Conservation (phyloP, 2,329 filamentous ascomycete species). For the Aspergillus persii region DNA sequence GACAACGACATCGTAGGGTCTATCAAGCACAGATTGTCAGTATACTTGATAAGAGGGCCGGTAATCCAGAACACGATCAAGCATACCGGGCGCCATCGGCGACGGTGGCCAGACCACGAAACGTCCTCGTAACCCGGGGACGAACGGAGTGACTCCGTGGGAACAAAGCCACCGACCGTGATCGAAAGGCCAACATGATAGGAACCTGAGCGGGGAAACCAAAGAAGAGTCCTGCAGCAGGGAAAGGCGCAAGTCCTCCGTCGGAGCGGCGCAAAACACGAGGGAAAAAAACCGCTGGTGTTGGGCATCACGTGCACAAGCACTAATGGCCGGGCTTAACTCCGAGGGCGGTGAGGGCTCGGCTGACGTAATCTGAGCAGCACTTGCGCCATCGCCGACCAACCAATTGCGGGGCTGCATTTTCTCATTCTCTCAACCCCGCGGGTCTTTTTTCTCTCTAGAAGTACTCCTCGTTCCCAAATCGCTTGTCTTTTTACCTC, state of each 20-base stretch:
- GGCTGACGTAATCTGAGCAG: conserved; percentile 17
- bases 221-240: neutral
- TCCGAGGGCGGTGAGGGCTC: conserved; percentile 20
- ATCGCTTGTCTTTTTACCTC: neutral
- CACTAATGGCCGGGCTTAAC: conserved; percentile 10
- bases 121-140: conserved; percentile 15
- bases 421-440: conserved; percentile 20
- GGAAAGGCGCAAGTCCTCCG: neutral
- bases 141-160: conserved; percentile 27
- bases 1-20: conserved; percentile 85
- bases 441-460: conserved; percentile 5
- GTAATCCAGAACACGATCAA: neutral
- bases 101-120: conserved; percentile 41
- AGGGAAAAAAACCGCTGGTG: conserved; percentile 13
- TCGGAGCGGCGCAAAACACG: neutral
- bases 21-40: conserved; percentile 31
- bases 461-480: neutral
- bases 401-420: conserved; percentile 32
- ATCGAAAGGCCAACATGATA: conserved; percentile 35
- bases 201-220: neutral
- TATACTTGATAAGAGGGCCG: neutral
- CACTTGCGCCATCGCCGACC: conserved; percentile 21
- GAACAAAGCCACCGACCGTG: conserved; percentile 27
- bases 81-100: conserved; percentile 37
- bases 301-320: conserved; percentile 11